Conservation (phyloP, 1,284 basidiomycete genomes). For the Ustilago shanxiensis region DNA sequence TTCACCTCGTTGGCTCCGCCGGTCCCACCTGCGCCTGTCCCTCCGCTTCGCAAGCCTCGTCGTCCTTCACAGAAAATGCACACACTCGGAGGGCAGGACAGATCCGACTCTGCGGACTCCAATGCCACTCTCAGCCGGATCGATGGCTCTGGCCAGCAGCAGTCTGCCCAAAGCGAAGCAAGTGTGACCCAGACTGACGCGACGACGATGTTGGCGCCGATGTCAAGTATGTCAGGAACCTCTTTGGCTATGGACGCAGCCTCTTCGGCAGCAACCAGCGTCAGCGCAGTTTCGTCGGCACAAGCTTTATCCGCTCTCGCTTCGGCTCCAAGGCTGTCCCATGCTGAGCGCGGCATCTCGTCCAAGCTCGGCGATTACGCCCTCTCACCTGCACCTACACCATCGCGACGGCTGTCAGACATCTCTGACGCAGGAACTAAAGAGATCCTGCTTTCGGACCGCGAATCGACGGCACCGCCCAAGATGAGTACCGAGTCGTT, state of each 20-base stretch:
- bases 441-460: constrained; percentile 34
- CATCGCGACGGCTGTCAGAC: constrained; percentile 16
- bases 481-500: constrained; percentile 17
- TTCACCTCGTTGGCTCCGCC: constrained; percentile 35
- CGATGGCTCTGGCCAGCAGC: not conserved
- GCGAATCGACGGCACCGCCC: constrained; percentile 16
- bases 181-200: constrained; percentile 6
- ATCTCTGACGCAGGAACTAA: constrained; percentile 29
- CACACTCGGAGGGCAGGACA: not conserved
- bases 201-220: not conserved
- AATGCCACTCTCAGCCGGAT: not conserved
- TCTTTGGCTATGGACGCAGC: not conserved
- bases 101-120: constrained; percentile 14
- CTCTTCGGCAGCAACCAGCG: constrained; percentile 16
- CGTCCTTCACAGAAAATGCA: constrained; percentile 5
- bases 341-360: not conserved
- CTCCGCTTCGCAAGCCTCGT: constrained; percentile 30
- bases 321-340: not conserved
- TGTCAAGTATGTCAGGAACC: constrained; percentile 2
- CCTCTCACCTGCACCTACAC: constrained; percentile 10
- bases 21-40: constrained; percentile 19
- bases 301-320: not conserved
- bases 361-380: not conserved
- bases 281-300: constrained; percentile 3
- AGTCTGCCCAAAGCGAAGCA: not conserved